Percentiles rank a stretch among this genome's conserved stretches.
phyloP scores from a whole-genome alignment of 345 rosid species.

The Hypericum androsaemum region DNA sequence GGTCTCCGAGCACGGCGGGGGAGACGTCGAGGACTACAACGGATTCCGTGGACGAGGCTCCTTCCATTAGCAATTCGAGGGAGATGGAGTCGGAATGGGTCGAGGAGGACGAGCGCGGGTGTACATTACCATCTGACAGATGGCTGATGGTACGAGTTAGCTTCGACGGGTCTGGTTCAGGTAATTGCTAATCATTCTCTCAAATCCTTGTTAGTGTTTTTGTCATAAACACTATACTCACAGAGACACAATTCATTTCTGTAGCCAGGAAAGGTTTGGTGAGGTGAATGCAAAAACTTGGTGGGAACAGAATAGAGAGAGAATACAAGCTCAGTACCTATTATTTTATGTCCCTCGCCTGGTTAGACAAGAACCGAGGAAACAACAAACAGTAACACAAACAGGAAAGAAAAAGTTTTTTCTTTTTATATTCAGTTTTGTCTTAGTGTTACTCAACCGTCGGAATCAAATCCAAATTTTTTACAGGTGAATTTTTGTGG shows the following conservation, averaged over 20 bases:
- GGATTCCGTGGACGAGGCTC: conserved; percentile 85
- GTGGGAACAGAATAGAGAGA: conserved; percentile 98
- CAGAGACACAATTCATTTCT: not conserved
- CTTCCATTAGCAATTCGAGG: conserved; percentile 87
- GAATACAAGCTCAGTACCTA: conserved; percentile 93
- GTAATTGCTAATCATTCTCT: conserved; percentile 22
- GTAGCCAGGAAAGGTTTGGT: conserved; percentile 88
- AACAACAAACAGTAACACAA: no score
- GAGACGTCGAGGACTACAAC: conserved; percentile 75
- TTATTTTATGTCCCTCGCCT: conserved; percentile 6
- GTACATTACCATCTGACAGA: conserved; percentile 81
- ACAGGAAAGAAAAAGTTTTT: no score
- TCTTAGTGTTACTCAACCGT: no score
- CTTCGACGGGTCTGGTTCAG: conserved; percentile 98
- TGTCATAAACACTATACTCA: not conserved
- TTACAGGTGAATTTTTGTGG: no score
- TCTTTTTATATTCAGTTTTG: no score
- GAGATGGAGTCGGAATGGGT: conserved; percentile 89
- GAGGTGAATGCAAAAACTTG: conserved; percentile 84
- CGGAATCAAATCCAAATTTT: no score
- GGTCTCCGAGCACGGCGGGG: conserved; percentile 22
- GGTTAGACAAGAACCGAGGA: no score
- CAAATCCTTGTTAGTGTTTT: not conserved
- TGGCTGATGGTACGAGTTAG: conserved; percentile 81
- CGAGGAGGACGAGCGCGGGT: conserved; percentile 87